Percentiles rank a stretch among this genome's conserved stretches.
Conservation (phyloP, 164 flowering plant genomes). For the Pachysandra terminalis region DNA sequence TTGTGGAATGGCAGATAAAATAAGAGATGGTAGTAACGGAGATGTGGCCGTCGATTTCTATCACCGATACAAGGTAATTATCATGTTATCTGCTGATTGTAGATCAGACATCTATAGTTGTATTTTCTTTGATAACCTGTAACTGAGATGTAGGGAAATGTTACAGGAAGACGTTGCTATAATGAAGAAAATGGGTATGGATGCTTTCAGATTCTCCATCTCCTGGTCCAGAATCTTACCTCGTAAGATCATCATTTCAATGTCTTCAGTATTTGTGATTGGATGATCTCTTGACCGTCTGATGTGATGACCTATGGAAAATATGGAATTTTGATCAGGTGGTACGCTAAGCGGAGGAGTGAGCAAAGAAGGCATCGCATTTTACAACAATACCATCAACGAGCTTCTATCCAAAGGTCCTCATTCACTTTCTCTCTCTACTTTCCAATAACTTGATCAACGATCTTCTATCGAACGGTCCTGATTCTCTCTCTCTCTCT, state of each 20-base stretch:
- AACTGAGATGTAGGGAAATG: not conserved
- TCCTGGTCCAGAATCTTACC: constrained; percentile 39
- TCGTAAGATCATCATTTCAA: constrained; percentile 23
- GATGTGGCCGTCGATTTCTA: constrained; percentile 39
- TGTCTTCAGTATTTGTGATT: too few species aligned
- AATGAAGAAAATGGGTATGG: constrained; percentile 26
- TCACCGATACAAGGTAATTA: constrained; percentile 43
- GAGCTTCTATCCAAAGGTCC: constrained; percentile 29
- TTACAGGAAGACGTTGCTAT: constrained; percentile 26
- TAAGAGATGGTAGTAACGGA: constrained; percentile 34
- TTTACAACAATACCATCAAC: constrained; percentile 36
- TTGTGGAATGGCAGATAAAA: constrained; percentile 25
- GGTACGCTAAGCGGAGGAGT: constrained; percentile 31
- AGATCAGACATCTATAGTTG: too few species aligned
- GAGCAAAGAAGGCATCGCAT: constrained; percentile 28
- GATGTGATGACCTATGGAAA: too few species aligned
- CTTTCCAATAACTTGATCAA: too few species aligned
- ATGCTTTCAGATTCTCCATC: constrained; percentile 36
- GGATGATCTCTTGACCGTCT: too few species aligned
- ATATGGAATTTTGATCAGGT: too few species aligned
- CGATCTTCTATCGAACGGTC: not conserved
- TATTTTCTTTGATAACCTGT: too few species aligned
- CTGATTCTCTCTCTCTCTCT: not conserved
- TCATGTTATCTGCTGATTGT: too few species aligned
- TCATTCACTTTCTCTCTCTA: not conserved